Conservation (phyloP, 495 filamentous ascomycete species). For the Stereocaulon alpinum region DNA sequence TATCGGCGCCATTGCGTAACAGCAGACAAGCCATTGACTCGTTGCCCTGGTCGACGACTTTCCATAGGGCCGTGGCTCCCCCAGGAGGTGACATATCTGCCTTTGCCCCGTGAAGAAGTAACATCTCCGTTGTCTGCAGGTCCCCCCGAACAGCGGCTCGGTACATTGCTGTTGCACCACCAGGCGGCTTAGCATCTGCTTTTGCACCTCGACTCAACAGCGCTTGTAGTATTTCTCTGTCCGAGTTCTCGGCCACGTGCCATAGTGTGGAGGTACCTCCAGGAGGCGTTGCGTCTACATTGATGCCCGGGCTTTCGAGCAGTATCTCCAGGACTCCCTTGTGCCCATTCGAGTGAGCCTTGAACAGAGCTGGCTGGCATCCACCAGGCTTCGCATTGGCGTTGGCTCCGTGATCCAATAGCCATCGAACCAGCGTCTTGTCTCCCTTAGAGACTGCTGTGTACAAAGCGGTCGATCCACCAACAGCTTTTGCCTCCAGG, state of each 20-base stretch:
- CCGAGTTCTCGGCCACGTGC: slow-evolving; percentile 12
- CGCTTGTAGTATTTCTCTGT: slow-evolving; percentile 7
- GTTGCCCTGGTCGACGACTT: slow-evolving; percentile 10
- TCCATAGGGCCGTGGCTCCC: slow-evolving; percentile 15
- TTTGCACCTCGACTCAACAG: slow-evolving; percentile 14
- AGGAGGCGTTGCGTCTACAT: slow-evolving; percentile 13
- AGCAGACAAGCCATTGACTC: slow-evolving; percentile 12
- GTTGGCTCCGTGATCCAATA: slow-evolving; percentile 14
- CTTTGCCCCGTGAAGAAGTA: slow-evolving; percentile 16
- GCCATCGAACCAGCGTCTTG: slow-evolving; percentile 3
- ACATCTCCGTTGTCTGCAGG: slow-evolving; percentile 2
- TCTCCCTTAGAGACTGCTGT: slow-evolving; percentile 4
- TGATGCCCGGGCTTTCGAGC: slow-evolving; percentile 4
- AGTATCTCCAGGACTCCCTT: slow-evolving; percentile 9
- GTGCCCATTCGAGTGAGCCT: slow-evolving; percentile 4
- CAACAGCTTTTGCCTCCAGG: slow-evolving; percentile 12
- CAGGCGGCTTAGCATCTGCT: slow-evolving; percentile 9
- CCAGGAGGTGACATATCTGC: slow-evolving; percentile 16
- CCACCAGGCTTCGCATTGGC: slow-evolving; percentile 13
- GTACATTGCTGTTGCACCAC: slow-evolving; percentile 15
- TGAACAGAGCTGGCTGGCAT: slow-evolving; percentile 11
- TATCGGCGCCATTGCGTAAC: slow-evolving; percentile 13
- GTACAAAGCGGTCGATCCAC: slow-evolving; percentile 14
- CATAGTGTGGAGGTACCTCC: slow-evolving; percentile 18
- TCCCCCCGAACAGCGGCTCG: slow-evolving; percentile 13